A percentile compares a stretch with the other conserved stretches of the same genome.
phyloP scores from a whole-genome alignment of 2,329 filamentous ascomycete genomes.

The Exophiala phaeomuriformis region DNA sequence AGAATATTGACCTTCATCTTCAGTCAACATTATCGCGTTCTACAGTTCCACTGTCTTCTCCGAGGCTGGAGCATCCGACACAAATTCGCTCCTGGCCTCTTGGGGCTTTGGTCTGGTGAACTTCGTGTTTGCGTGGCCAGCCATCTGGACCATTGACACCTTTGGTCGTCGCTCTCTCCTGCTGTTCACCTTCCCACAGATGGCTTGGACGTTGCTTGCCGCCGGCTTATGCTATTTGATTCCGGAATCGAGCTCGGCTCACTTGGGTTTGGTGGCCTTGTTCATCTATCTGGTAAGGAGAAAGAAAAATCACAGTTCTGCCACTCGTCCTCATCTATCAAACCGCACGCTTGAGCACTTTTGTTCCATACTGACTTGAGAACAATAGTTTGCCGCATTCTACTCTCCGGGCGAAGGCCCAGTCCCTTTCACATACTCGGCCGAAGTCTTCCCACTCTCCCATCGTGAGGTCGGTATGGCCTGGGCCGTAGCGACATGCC shows the following conservation, averaged over 20 bases:
- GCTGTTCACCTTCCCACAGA: constrained; percentile 60
- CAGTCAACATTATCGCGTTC: constrained; percentile 57
- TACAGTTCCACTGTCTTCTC: constrained; percentile 48
- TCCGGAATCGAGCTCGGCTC: constrained; percentile 35
- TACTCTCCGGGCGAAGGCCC: constrained; percentile 54
- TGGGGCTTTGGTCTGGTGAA: constrained; percentile 27
- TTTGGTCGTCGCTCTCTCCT: constrained; percentile 57
- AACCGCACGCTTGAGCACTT: no score
- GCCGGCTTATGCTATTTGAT: constrained; percentile 56
- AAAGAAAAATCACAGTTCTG: background rate
- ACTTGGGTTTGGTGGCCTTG: constrained; percentile 50
- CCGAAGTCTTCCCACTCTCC: constrained; percentile 43
- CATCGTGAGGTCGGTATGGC: constrained; percentile 42
- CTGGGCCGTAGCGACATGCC: constrained; percentile 33
- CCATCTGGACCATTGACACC: constrained; percentile 55
- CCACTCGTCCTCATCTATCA: background rate
- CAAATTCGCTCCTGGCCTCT: constrained; percentile 23
- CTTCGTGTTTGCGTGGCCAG: constrained; percentile 26
- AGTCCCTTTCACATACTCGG: constrained; percentile 33
- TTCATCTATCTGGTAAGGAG: constrained; percentile 53
- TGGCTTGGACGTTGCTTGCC: constrained; percentile 60
- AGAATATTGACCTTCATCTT: constrained; percentile 30
- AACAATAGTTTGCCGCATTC: constrained; percentile 49
- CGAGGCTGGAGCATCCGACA: constrained; percentile 20
- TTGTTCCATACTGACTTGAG: background rate